Percentiles rank a stretch among this genome's conserved stretches.
These are phyloP conservation scores for Cardamine resedifolia DNA, from an alignment of 345 rosid species.

Conservation along the genomic window DNA sequence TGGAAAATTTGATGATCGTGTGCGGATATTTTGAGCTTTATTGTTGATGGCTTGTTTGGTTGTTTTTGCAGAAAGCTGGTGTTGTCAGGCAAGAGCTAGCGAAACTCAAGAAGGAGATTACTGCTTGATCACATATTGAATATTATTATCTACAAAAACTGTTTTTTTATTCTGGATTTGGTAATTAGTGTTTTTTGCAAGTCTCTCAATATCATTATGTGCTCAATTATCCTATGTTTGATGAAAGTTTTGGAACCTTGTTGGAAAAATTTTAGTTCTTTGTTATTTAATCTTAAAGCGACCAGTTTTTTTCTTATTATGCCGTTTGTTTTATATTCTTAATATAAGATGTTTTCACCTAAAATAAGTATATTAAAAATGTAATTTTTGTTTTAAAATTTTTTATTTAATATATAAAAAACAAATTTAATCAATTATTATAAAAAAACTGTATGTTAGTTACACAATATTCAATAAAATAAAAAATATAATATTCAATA, in stretches of 20 bases:
- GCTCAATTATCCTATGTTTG: neutral
- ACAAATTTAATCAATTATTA: no score
- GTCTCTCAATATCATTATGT: neutral
- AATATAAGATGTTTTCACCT: no score
- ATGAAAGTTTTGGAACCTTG: slow-evolving; percentile 15
- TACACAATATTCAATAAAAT: no score
- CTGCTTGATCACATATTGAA: slow-evolving; percentile 28
- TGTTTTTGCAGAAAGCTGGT: slow-evolving; percentile 48
- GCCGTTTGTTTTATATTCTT: neutral
- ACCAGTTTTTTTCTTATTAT: neutral
- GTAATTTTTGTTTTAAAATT: no score
- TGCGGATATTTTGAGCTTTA: neutral
- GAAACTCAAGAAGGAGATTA: slow-evolving; percentile 48
- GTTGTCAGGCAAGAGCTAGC: slow-evolving; percentile 58
- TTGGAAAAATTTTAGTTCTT: neutral
- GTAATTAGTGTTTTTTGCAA: slow-evolving; percentile 20
- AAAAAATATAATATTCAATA: no score
- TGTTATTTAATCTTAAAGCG: neutral
- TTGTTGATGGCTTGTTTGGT: neutral
- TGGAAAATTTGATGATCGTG: neutral
- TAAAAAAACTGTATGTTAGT: no score
- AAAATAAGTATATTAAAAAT: no score
- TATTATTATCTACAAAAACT: neutral
- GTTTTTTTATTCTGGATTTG: slow-evolving; percentile 5
- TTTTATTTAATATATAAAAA: no score